Percentiles rank a stretch among this genome's conserved stretches.
These are phyloP conservation scores for Chaetomium globosum DNA, from an alignment of 2,329 filamentous ascomycete genomes.

Conservation along the genomic window DNA sequence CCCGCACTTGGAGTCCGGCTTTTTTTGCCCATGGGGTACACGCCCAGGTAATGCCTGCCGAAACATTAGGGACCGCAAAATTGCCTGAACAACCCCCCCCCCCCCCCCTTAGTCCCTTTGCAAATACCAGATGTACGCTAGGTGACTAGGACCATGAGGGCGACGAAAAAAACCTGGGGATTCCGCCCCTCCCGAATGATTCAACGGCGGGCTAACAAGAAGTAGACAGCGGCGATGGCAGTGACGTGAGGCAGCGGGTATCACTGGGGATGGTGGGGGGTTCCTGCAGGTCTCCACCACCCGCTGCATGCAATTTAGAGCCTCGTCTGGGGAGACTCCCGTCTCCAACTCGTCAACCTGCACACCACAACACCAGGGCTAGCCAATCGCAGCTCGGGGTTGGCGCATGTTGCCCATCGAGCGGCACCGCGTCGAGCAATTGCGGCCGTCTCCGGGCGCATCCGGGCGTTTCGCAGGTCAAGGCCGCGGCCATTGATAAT, in stretches of 20 bases:
- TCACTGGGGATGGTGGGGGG: slow-evolving; percentile 9
- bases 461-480: not conserved
- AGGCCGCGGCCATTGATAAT: slow-evolving; percentile 7
- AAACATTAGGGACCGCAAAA: not conserved
- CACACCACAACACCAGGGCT: not conserved
- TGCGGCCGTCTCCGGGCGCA: not conserved
- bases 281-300: slow-evolving; percentile 18
- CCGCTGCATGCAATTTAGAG: slow-evolving; percentile 11
- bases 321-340: slow-evolving; percentile 11
- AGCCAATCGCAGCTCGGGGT: slow-evolving; percentile 18
- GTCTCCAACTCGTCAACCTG: not conserved
- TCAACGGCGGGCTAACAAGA: not conserved
- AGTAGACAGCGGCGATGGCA: not conserved
- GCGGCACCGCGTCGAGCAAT: not conserved
- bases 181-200: not conserved
- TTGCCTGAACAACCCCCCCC: not conserved
- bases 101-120: not conserved
- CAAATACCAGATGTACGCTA: not conserved
- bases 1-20: no score
- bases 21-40: no score
- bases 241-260: slow-evolving; percentile 5
- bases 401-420: slow-evolving; percentile 16
- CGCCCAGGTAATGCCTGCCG: not conserved
- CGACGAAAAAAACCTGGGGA: not conserved
- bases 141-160: no score